Percentiles rank a stretch among this genome's conserved stretches.
These are phyloP conservation scores for Citrus medica DNA, from an alignment of 345 rosid species.

Conservation along the genomic window DNA sequence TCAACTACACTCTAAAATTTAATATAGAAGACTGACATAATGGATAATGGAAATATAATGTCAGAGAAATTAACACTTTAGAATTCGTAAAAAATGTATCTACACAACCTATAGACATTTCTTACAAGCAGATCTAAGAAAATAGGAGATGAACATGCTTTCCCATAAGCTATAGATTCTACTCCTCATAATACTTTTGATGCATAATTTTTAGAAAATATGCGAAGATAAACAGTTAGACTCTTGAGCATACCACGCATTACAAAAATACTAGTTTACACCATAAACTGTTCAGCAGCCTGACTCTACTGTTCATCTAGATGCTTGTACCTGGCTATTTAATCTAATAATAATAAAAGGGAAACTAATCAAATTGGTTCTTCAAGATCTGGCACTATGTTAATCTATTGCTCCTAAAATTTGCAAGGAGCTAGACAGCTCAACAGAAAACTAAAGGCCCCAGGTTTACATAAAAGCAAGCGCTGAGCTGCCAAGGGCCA, in stretches of 20 bases:
- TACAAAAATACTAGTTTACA: background rate
- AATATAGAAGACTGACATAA: background rate
- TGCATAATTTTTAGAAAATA: background rate
- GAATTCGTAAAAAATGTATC: background rate
- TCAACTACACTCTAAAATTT: background rate
- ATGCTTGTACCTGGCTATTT: background rate
- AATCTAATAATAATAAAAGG: background rate
- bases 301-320: background rate
- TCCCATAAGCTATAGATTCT: background rate
- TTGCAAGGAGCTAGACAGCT: background rate
- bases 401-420: background rate
- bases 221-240: background rate
- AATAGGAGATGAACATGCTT: background rate
- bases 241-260: background rate
- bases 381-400: background rate
- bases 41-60: background rate
- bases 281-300: background rate
- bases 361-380: background rate
- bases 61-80: background rate
- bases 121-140: background rate
- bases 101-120: background rate
- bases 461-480: background rate
- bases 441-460: background rate
- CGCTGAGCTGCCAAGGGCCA: background rate
- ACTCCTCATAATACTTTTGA: background rate